Evolutionary conservation across 768 basidiomycete species (phyloP).

Genomic region (Amanita pseudoporphyria): DNA sequence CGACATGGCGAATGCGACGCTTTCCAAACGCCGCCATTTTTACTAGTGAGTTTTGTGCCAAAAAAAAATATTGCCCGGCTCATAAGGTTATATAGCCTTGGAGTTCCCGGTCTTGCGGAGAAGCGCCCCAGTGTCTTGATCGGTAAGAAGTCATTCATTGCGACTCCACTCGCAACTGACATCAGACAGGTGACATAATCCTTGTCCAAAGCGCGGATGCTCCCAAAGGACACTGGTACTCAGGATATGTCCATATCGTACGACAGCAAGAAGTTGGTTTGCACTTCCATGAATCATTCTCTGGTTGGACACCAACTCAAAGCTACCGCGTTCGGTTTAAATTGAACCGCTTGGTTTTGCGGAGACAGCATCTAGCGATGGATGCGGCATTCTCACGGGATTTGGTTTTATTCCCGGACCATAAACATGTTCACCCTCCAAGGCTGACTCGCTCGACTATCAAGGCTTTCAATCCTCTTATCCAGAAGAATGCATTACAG

Average conservation of each 20-base stretch:
- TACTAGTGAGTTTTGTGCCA: conserved; percentile 26
- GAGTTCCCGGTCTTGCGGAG: conserved; percentile 44
- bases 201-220: conserved; percentile 35
- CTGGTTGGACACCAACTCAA: conserved; percentile 21
- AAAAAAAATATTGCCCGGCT: neutral
- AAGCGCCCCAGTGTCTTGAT: conserved; percentile 48
- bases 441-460: conserved; percentile 11
- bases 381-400: conserved; percentile 32
- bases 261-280: conserved; percentile 41
- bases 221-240: conserved; percentile 38
- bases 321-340: conserved; percentile 45
- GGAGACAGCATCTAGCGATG: conserved; percentile 52
- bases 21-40: conserved; percentile 19
- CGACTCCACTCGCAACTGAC: neutral
- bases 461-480: conserved; percentile 29
- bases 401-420: conserved; percentile 41
- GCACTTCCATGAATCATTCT: conserved; percentile 37
- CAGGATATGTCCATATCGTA: conserved; percentile 49
- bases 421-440: conserved; percentile 17
- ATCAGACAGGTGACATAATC: conserved; percentile 38
- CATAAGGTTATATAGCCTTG: conserved; percentile 19
- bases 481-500: conserved; percentile 38
- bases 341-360: conserved; percentile 44
- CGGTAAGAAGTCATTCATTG: conserved; percentile 24
- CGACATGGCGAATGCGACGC: conserved; percentile 25